phyloP scores from a whole-genome alignment of 257 asterid species.

The Perilla frutescens region DNA sequence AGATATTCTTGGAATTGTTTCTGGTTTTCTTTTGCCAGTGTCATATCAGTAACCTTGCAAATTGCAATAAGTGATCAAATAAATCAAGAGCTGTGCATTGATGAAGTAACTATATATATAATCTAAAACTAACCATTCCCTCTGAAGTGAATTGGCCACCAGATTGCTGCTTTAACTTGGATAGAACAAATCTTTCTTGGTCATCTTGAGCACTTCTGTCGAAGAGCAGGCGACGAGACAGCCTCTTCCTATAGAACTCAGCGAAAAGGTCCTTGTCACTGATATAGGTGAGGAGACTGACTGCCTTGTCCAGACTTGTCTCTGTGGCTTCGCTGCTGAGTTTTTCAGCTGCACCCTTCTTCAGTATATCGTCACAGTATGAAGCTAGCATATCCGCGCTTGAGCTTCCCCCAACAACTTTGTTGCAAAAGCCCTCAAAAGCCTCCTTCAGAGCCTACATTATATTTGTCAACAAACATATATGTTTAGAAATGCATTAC shows the following conservation, averaged over 20 bases:
- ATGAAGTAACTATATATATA: too few relatives aligned
- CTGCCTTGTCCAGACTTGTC: constrained; percentile 62
- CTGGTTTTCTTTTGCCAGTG: constrained; percentile 55
- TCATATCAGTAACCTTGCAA: constrained; percentile 55
- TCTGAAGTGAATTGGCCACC: constrained; percentile 70
- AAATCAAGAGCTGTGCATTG: too few relatives aligned
- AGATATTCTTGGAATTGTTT: constrained; percentile 51
- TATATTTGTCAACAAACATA: neutral
- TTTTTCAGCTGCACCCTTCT: constrained; percentile 58
- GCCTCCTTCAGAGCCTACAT: constrained; percentile 62
- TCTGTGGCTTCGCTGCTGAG: constrained; percentile 60
- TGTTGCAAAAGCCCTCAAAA: constrained; percentile 63
- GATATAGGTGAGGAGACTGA: constrained; percentile 53
- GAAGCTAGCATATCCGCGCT: constrained; percentile 57
- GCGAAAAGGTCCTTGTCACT: constrained; percentile 66
- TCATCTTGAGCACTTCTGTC: constrained; percentile 58
- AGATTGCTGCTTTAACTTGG: constrained; percentile 59
- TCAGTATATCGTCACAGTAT: constrained; percentile 59
- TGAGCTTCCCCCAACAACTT: constrained; percentile 48
- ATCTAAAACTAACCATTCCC: constrained; percentile 54
- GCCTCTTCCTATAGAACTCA: constrained; percentile 65
- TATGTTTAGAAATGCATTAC: too few relatives aligned
- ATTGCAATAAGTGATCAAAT: constrained; percentile 5
- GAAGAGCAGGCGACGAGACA: constrained; percentile 60
- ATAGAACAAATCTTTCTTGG: constrained; percentile 52